Percentiles rank a stretch among this genome's conserved stretches.
These are phyloP conservation scores for Mortierella sp. DNA, from an alignment of 371 early-diverging fungal genomes.

Conservation along the genomic window DNA sequence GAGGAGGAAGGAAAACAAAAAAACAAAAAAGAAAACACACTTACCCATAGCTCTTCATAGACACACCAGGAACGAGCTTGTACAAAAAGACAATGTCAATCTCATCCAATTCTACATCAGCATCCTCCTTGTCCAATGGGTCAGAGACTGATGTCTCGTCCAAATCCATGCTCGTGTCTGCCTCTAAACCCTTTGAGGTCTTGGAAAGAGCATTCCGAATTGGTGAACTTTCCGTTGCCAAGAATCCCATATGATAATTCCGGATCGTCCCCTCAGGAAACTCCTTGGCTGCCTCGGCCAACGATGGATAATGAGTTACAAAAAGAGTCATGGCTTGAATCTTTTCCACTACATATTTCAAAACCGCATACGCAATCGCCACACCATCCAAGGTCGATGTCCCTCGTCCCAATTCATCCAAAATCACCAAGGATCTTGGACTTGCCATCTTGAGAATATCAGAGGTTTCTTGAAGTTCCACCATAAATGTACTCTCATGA, in stretches of 20 bases:
- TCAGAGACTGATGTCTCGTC: neutral
- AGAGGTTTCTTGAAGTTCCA: conserved; percentile 97
- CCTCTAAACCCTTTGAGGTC: neutral
- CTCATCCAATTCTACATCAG: conserved; percentile 27
- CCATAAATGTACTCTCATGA: conserved; percentile 98
- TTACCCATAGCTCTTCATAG: conserved; percentile 80
- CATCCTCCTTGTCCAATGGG: neutral
- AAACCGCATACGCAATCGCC: conserved; percentile 90
- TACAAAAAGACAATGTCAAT: conserved; percentile 85
- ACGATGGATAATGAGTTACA: conserved; percentile 95
- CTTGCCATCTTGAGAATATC: conserved; percentile 90
- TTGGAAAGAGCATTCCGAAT: neutral
- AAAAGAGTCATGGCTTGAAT: conserved; percentile 70
- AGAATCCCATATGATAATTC: conserved; percentile 80
- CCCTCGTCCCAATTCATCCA: conserved; percentile 99
- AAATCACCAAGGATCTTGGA: conserved; percentile 84
- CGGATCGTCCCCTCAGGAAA: conserved; percentile 54
- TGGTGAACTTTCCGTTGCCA: conserved; percentile 55
- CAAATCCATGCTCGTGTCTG: neutral
- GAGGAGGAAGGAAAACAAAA: neutral
- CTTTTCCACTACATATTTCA: conserved; percentile 74
- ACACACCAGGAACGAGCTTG: conserved; percentile 83
- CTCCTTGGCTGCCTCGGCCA: conserved; percentile 59
- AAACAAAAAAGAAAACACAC: neutral
- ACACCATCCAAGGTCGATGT: conserved; percentile 96